A percentile compares a stretch with the other conserved stretches of the same genome.
These are phyloP conservation scores for Yamadazyma dendronema DNA, from an alignment of 1,139 yeast genomes.

Conservation along the genomic window DNA sequence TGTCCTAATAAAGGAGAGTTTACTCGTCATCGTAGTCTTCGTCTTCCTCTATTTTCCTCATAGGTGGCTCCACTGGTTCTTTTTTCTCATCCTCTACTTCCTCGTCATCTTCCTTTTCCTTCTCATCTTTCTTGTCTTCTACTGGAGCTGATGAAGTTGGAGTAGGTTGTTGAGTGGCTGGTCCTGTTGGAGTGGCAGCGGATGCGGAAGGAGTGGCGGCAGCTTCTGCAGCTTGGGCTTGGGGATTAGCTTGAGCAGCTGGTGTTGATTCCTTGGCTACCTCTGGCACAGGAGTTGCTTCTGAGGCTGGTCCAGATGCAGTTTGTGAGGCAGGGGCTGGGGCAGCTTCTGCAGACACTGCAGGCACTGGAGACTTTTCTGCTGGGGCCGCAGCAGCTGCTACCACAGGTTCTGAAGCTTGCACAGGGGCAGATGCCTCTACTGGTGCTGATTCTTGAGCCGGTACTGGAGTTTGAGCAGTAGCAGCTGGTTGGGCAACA, in stretches of 20 bases:
- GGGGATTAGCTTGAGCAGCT: too few species aligned
- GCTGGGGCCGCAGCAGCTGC: constrained; percentile 1
- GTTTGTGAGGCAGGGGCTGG: constrained; percentile 5
- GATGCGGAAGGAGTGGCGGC: constrained; percentile 2
- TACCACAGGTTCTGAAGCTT: constrained; percentile 4
- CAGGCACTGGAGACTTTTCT: constrained; percentile 7
- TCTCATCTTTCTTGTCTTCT: constrained; percentile 8
- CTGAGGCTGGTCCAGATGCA: constrained; percentile 1
- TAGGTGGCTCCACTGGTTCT: constrained; percentile 58
- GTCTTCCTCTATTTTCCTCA: constrained; percentile 78
- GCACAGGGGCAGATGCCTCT: constrained; percentile 4
- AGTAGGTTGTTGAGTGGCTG: constrained; percentile 5
- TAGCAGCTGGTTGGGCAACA: constrained; percentile 7
- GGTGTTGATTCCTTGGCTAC: not conserved
- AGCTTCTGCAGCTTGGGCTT: too few species aligned
- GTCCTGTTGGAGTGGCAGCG: constrained; percentile 3
- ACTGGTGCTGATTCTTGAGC: constrained; percentile 8
- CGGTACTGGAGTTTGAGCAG: constrained; percentile 3
- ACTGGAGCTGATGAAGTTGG: constrained; percentile 5
- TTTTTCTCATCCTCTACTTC: constrained; percentile 28
- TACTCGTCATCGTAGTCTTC: constrained; percentile 78
- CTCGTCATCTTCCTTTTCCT: constrained; percentile 21
- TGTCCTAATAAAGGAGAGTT: not conserved
- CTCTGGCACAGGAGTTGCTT: constrained; percentile 4
- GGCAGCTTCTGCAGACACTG: constrained; percentile 7